Percentiles rank a stretch among this genome's conserved stretches.
Conservation (phyloP, 148 eudicot species). For the Amaranthus cruentus region DNA sequence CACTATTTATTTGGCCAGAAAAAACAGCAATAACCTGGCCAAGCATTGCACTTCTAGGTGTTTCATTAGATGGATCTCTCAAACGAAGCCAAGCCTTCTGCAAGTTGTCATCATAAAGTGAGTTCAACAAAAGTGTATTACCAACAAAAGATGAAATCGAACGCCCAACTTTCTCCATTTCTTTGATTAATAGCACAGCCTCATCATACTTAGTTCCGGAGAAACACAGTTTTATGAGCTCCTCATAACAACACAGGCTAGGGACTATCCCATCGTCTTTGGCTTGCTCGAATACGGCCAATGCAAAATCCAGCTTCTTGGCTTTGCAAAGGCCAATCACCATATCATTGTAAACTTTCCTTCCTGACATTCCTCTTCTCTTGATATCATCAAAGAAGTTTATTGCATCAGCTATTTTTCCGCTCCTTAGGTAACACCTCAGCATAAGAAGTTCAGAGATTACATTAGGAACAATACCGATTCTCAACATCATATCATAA, state of each 20-base stretch:
- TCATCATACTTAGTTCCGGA: slow-evolving; percentile 28
- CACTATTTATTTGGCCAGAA: slow-evolving; percentile 29
- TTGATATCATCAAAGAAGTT: slow-evolving; percentile 39
- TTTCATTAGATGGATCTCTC: slow-evolving; percentile 36
- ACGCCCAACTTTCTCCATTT: slow-evolving; percentile 45
- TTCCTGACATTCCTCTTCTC: slow-evolving; percentile 33
- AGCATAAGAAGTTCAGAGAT: slow-evolving; percentile 46
- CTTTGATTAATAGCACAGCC: slow-evolving; percentile 45
- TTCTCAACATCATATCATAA: slow-evolving; percentile 48
- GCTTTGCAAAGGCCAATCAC: slow-evolving; percentile 71
- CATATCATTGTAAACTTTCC: slow-evolving; percentile 43
- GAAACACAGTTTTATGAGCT: slow-evolving; percentile 47
- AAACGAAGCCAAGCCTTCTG: slow-evolving; percentile 47
- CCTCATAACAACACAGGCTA: slow-evolving; percentile 61
- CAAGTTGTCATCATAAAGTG: slow-evolving; percentile 37
- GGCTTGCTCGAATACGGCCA: slow-evolving; percentile 30
- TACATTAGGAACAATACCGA: slow-evolving; percentile 38
- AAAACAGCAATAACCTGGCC: slow-evolving; percentile 49
- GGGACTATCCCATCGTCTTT: slow-evolving; percentile 30
- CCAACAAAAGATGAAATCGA: slow-evolving; percentile 63
- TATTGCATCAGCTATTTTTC: slow-evolving; percentile 52
- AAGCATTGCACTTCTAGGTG: slow-evolving; percentile 36
- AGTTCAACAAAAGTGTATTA: slow-evolving; percentile 51
- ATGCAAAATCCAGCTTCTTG: slow-evolving; percentile 41
- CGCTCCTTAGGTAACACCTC: slow-evolving; percentile 47